Evolutionary conservation across 441 rosid species (phyloP).

Genomic region (Flueggea neowawraea): DNA sequence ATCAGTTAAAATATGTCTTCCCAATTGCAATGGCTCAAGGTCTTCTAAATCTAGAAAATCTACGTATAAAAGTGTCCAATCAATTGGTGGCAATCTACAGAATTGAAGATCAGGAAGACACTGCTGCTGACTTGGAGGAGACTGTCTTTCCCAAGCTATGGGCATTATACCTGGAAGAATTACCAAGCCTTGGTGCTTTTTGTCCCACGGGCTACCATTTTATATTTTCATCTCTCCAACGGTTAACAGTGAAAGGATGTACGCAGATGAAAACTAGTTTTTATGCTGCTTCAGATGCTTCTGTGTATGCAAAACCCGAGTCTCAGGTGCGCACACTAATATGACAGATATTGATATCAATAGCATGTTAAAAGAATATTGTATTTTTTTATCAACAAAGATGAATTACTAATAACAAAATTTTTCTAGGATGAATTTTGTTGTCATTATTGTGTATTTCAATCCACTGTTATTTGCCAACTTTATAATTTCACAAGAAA

Average conservation of each 20-base stretch:
- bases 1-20: neutral
- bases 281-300: too few relatives aligned
- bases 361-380: too few relatives aligned
- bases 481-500: too few relatives aligned
- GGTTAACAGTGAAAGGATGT: neutral
- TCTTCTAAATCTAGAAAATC: neutral
- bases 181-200: slow-evolving; percentile 2
- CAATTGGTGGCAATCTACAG: neutral
- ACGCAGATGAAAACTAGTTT: too few relatives aligned
- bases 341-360: too few relatives aligned
- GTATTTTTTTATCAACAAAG: too few relatives aligned
- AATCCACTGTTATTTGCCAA: too few relatives aligned
- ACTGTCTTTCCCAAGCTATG: slow-evolving; percentile 8
- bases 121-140: neutral
- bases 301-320: too few relatives aligned
- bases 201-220: neutral
- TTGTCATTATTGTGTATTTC: too few relatives aligned
- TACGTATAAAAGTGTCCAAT: neutral
- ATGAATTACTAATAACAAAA: too few relatives aligned
- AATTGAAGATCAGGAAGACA: neutral
- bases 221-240: neutral
- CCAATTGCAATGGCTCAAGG: neutral
- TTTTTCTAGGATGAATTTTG: too few relatives aligned
- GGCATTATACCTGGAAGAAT: neutral
- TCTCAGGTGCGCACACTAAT: too few relatives aligned